Evolutionary conservation across 495 filamentous ascomycete species (phyloP).

Genomic region (Penicillium turbatum): DNA sequence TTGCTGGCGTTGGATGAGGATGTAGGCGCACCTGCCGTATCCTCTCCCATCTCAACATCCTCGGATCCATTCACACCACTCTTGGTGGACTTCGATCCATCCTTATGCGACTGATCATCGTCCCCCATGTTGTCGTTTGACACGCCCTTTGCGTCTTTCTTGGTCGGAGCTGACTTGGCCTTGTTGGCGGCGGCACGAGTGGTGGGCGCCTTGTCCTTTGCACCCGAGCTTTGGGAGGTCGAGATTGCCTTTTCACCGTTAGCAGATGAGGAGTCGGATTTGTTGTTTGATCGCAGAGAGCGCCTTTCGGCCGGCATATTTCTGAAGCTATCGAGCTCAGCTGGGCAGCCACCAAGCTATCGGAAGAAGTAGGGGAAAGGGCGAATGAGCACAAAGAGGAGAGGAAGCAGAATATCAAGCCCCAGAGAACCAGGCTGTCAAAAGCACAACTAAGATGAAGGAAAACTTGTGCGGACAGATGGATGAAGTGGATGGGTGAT

Average conservation of each 20-base stretch:
- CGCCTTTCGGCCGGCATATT: conserved; percentile 56
- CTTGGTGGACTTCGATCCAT: conserved; percentile 67
- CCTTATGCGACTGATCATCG: conserved; percentile 63
- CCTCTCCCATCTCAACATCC: conserved; percentile 80
- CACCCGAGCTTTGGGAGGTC: conserved; percentile 48
- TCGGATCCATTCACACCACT: conserved; percentile 72
- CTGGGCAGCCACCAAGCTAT: conserved; percentile 33
- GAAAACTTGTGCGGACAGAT: conserved; percentile 21
- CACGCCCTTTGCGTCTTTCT: conserved; percentile 49
- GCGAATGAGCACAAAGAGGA: conserved; percentile 16
- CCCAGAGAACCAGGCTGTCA: conserved; percentile 14
- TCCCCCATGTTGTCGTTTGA: conserved; percentile 45
- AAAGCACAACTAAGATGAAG: conserved; percentile 22
- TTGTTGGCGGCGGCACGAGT: conserved; percentile 45
- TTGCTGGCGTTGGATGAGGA: conserved; percentile 53
- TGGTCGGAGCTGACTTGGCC: conserved; percentile 45
- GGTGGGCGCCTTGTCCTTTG: conserved; percentile 47
- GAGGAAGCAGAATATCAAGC: conserved; percentile 21
- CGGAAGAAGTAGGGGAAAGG: conserved; percentile 27
- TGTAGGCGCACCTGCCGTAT: conserved; percentile 56
- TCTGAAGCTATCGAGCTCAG: conserved; percentile 36
- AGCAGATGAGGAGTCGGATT: conserved; percentile 53
- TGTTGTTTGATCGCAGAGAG: conserved; percentile 54
- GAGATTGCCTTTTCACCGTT: conserved; percentile 53
- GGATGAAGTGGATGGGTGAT: conserved; percentile 43